A percentile compares a stretch with the other conserved stretches of the same genome.
These are phyloP conservation scores for Talaromyces pinophilus DNA, from an alignment of 2,329 filamentous ascomycete species.

Conservation along the genomic window DNA sequence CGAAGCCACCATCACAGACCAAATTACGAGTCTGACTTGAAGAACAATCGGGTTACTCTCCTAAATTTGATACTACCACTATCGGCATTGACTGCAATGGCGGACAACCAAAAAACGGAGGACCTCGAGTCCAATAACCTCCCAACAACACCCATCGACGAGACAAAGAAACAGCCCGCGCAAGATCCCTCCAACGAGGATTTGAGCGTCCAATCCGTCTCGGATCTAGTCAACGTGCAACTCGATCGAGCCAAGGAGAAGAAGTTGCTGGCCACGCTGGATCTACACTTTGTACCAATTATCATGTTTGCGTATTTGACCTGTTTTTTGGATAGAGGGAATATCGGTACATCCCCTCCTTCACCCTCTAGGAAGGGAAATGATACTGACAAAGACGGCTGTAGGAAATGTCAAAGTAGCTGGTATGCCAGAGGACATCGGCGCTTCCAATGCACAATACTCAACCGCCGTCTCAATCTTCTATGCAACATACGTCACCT, in stretches of 20 bases:
- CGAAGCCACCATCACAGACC: background rate
- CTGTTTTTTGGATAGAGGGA: conserved; percentile 58
- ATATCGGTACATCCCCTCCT: conserved; percentile 46
- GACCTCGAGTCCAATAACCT: background rate
- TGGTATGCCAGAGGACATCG: conserved; percentile 51
- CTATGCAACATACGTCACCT: conserved; percentile 54
- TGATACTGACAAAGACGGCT: background rate
- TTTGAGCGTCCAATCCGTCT: conserved; percentile 25
- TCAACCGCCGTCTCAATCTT: conserved; percentile 55
- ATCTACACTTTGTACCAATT: conserved; percentile 52
- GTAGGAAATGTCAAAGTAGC: conserved; percentile 52
- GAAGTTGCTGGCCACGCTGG: conserved; percentile 52
- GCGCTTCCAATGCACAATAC: conserved; percentile 45
- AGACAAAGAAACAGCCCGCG: background rate
- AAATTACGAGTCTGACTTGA: background rate
- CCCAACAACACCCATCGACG: background rate
- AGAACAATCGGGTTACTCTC: background rate
- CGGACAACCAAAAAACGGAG: background rate
- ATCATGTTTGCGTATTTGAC: conserved; percentile 59
- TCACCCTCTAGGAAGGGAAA: background rate
- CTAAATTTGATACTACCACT: too few relatives aligned
- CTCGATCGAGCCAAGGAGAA: conserved; percentile 51
- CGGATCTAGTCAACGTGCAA: conserved; percentile 27
- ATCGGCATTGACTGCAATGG: background rate
- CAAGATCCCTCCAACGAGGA: conserved; percentile 3